Evolutionary conservation across 202 grass and related monocot species (phyloP).

Genomic region (Thinopyrum obtusiflorum): DNA sequence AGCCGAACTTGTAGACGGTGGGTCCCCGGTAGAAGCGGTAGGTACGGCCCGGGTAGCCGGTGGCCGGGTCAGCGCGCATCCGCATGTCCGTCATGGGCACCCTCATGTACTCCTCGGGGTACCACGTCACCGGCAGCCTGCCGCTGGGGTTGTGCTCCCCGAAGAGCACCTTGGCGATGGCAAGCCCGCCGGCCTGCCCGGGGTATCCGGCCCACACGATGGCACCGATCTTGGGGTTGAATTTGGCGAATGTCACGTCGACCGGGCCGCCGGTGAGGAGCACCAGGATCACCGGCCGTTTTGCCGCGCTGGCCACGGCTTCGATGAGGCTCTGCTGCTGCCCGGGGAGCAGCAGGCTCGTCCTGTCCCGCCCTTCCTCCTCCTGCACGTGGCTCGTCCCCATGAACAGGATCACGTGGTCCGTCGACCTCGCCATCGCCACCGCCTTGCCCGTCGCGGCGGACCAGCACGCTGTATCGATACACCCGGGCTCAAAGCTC

Average conservation of each 20-base stretch:
- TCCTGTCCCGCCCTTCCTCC: slow-evolving; percentile 51
- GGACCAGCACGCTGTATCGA: slow-evolving; percentile 21
- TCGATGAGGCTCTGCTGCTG: slow-evolving; percentile 53
- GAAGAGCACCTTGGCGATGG: slow-evolving; percentile 61
- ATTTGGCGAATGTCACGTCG: slow-evolving; percentile 57
- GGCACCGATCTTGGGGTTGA: slow-evolving; percentile 45
- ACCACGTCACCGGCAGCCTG: slow-evolving; percentile 69
- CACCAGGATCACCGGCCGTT: slow-evolving; percentile 57
- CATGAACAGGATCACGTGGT: slow-evolving; percentile 56
- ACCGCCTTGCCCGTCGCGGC: slow-evolving; percentile 24
- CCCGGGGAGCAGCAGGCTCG: slow-evolving; percentile 47
- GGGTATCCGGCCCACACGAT: slow-evolving; percentile 65
- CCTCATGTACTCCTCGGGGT: slow-evolving; percentile 59
- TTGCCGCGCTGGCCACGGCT: slow-evolving; percentile 45
- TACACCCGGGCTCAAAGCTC: slow-evolving; percentile 45
- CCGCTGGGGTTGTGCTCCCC: slow-evolving; percentile 67
- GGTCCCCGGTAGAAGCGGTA: slow-evolving; percentile 69
- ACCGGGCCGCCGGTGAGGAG: slow-evolving; percentile 68
- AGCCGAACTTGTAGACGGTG: slow-evolving; percentile 52
- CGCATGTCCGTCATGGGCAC: slow-evolving; percentile 72
- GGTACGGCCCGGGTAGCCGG: slow-evolving; percentile 58
- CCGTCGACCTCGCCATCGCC: not conserved
- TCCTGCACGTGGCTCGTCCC: slow-evolving; percentile 60
- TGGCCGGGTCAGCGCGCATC: slow-evolving; percentile 46
- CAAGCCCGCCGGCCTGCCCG: slow-evolving; percentile 57